Conservation (phyloP, 1,284 basidiomycete genomes). For the Puccinia triticina region DNA sequence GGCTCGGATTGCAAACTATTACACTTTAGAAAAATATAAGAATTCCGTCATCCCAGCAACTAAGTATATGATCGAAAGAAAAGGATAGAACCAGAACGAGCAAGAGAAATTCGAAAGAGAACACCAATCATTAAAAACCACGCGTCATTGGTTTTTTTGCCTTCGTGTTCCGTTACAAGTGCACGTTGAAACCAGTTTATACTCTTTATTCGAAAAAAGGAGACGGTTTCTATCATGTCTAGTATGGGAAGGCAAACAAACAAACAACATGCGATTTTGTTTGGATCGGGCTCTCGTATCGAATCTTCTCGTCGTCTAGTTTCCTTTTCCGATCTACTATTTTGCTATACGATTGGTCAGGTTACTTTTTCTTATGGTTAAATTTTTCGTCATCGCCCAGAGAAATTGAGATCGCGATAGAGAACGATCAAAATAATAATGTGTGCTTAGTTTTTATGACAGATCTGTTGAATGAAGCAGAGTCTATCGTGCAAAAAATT, state of each 20-base stretch:
- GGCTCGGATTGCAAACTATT: constrained; percentile 41
- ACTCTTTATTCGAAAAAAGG: background rate
- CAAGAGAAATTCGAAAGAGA: background rate
- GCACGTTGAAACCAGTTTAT: background rate
- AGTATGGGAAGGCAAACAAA: background rate
- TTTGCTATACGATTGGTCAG: constrained; percentile 13
- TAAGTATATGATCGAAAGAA: background rate
- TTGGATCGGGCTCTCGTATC: background rate
- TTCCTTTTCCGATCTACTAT: background rate
- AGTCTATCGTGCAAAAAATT: too few relatives aligned
- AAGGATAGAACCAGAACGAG: background rate
- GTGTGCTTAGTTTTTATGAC: background rate
- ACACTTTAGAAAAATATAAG: constrained; percentile 17
- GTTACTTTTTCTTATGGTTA: constrained; percentile 15
- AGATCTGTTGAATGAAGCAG: too few relatives aligned
- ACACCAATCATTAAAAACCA: background rate
- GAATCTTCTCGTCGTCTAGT: background rate
- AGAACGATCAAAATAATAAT: background rate
- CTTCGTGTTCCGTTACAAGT: background rate
- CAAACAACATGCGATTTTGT: background rate
- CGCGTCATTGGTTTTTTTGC: background rate
- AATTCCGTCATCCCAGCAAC: constrained; percentile 34
- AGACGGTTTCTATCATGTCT: background rate
- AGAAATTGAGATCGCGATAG: background rate
- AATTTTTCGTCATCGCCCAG: constrained; percentile 32